Base-by-base conservation (phyloP, 192 early-diverging fungal genomes). In the Dissophora globulifera region DNA sequence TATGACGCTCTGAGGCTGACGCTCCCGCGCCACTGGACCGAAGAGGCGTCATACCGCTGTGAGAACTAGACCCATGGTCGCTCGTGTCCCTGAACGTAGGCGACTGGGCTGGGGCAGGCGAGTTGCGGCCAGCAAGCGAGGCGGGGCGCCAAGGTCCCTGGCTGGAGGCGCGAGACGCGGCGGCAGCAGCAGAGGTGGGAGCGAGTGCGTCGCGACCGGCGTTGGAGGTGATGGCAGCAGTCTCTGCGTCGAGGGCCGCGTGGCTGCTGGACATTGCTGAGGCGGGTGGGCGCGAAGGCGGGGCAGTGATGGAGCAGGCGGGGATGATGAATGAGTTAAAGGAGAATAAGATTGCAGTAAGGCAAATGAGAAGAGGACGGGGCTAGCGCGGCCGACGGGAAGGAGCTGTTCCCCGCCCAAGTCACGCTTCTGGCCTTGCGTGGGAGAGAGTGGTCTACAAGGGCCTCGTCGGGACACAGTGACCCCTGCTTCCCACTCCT, bases 61-160 rank as follows among this genome's bases (percentile, higher is more conserved):
- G 41, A 8, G 6, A 23, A 1, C n/a, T 5, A 16, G 51, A n/a
- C 1, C 26, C 8, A 25, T 59, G 46, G 46, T 58, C 65, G 8
- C 19, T 11, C 7, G 15, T 10, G 40, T 53, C 62, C 16, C 32
- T 65, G 52, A 65, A 64, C 22, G 67, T 30, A 2, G 57, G 60
- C 1, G 57, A 43, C n/a, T 38, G 49, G 47, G 12, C 49, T 12
- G 35, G 57, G 19, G 72, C 72, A 50, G 72, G 63, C 22, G 64
- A 76, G 40, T 43, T 76, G 17, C 72, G 62, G 29, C 61, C 62
- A 17, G 71, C 54, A 22, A 60, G 51, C 0, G 72, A 67, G 31
- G 72, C 30, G 12, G 72, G 58, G 15, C 72, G 62, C 72, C 72
- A 76, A 1, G 72, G 72, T 12, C 50, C 64, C 4, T 62, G 43